Base-by-base conservation (phyloP, 2,329 filamentous ascomycete species). In the Fusarium guadeloupense region DNA sequence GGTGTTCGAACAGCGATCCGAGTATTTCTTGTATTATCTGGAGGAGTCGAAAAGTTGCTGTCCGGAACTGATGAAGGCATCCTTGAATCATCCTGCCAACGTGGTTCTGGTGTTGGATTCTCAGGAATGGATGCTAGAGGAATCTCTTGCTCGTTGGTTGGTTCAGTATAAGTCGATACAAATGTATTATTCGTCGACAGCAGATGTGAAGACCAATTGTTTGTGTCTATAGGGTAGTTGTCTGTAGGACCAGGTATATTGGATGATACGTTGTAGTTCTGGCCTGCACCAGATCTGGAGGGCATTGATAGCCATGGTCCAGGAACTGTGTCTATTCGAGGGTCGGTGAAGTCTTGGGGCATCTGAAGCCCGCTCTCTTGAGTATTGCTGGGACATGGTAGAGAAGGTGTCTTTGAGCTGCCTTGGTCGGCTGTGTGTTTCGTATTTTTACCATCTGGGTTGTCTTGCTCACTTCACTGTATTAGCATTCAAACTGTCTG, bases 31-130 rank as follows among this genome's bases (percentile, higher is more conserved):
- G 73, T 66, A 38, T 70, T 73, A 13, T 80, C 78, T 7, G 80
- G 78, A 16, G 79, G 66, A 4, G 81, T 80, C 4, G 81, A 83
- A 61, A 78, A 83, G 20, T 72, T 74, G 69, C 80, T 82, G 38
- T 79, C 78, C 8, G 80, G 75, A n/a, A 78, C 73, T 12, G 81
- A 81, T 4, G 80, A 81, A 4, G 75, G 67, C 72, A 79, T 78
- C 6, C 73, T 74, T 9, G 80, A 75, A 42, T 67, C 70, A 23
- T 80, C 80, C 28, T 73, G 73, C 68, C 73, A 75, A 23, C 64
- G 33, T 9, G 65, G 37, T 17, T 54, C 58, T 28, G 71, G 48
- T 4, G 68, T 43, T 13, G 30, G 52, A 17, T 54, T 49, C 21
- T 66, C 63, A 6, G 70, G 60, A 25, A 72, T 66, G 40, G 63